Evolutionary conservation across 1,284 basidiomycete species (phyloP).

Genomic region (Inonotus obliquus): DNA sequence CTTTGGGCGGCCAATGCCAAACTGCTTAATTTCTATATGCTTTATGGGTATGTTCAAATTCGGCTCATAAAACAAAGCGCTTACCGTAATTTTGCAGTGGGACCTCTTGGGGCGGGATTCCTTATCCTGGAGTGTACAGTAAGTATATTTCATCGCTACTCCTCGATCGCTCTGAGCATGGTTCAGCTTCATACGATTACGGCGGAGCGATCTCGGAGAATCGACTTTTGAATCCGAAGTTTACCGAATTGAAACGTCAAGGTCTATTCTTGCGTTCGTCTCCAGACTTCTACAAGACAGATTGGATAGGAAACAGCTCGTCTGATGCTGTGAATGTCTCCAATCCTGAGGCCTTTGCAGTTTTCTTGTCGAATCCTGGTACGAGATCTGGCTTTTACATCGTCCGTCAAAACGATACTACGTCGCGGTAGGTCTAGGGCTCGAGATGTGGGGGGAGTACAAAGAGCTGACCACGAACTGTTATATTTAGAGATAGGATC

Average conservation of each 20-base stretch:
- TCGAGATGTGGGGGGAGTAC: conserved; percentile 48
- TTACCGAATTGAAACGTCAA: conserved; percentile 69
- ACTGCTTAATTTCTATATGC: conserved; percentile 30
- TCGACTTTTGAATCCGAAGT: conserved; percentile 63
- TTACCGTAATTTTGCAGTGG: conserved; percentile 21
- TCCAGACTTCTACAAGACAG: conserved; percentile 71
- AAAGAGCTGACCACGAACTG: conserved; percentile 19
- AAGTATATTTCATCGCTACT: conserved; percentile 10
- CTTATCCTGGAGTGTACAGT: conserved; percentile 28
- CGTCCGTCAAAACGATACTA: conserved; percentile 59
- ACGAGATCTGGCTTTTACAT: conserved; percentile 64
- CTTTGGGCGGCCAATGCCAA: conserved; percentile 29
- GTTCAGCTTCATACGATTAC: conserved; percentile 24
- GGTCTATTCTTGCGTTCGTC: conserved; percentile 71
- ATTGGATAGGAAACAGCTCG: conserved; percentile 53
- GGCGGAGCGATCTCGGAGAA: conserved; percentile 41
- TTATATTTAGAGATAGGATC: conserved; percentile 36
- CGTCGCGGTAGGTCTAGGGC: conserved; percentile 48
- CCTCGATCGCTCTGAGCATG: conserved; percentile 25
- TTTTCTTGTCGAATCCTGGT: conserved; percentile 64
- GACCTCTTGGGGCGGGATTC: conserved; percentile 30
- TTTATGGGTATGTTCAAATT: conserved; percentile 22
- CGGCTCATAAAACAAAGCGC: neutral
- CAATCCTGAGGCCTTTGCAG: conserved; percentile 51
- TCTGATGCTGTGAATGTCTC: conserved; percentile 45